Evolutionary conservation across 257 asterid genomes (phyloP), one percentile per base, ranked within the genome.

Genomic region (Solanum commersonii): DNA sequence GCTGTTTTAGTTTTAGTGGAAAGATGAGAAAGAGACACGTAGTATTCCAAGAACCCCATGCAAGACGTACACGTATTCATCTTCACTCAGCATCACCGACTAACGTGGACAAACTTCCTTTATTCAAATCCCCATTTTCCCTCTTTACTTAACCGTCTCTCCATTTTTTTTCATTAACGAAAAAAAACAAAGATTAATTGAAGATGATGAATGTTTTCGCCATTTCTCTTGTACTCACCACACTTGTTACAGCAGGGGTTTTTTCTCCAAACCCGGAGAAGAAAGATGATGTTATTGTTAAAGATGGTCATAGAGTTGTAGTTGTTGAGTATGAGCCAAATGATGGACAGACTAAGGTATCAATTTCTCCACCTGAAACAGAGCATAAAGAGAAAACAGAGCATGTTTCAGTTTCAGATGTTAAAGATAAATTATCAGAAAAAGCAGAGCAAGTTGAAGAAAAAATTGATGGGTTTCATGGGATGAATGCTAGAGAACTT

Each of bases 301-400:
- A 91, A 72, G 93, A 90, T 59, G 92, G 91, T 6, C 93, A 91
- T 83, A 38, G 98, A 83, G 94, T 91, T 2, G 95, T 95, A 3
- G 93, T 93, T 27, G 98, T 92, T 68, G 93, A 92, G 38, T 92
- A 67, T 49, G 89, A 88, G 20, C 87, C 88, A 38, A 89, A 89
- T 15, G 90, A 87, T 40, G 88, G 82, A n/a, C 86, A 85, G 33
- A 89, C 92, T 27, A 87, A 86, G 72, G 89, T 91, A 25, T 84
- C 70, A 3, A 89, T 91, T 85, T 92, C 92, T 13, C 87, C 92
- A 3, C 91, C 84, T 38, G 93, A 91, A n/a, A 52, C 71, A 4
- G 42, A 52, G 12, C 23, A 70, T 35, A 34, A 70, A 23, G 12
- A 1, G 6, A 40, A 35, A 25, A 14, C 68, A 23, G 78, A 12